Percentiles rank a stretch among this genome's conserved stretches.
Evolutionary conservation across 2,329 filamentous ascomycete species (phyloP).

Genomic region (Zasmidium cellare): DNA sequence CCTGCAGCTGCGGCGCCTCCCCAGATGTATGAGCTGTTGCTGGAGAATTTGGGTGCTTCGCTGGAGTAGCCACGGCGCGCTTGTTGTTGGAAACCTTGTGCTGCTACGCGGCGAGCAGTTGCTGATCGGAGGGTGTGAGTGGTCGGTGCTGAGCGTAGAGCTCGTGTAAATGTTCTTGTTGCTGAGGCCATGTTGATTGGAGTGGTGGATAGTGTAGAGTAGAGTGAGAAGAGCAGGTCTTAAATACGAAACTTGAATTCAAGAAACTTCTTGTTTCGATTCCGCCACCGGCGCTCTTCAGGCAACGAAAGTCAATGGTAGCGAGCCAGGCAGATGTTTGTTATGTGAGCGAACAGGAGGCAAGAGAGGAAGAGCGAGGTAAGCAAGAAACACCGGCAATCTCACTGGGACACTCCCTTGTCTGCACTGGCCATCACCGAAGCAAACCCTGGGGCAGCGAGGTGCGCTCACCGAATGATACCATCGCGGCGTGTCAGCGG

Average conservation of each 20-base stretch:
- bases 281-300: background rate
- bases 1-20: constrained; percentile 57
- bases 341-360: background rate
- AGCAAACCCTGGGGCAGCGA: background rate
- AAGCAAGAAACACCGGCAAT: background rate
- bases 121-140: constrained; percentile 57
- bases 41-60: constrained; percentile 25
- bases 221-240: background rate
- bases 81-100: constrained; percentile 69
- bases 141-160: constrained; percentile 43
- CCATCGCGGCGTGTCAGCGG: background rate
- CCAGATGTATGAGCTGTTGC: constrained; percentile 52
- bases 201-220: background rate
- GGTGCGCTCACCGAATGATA: background rate
- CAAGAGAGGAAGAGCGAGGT: background rate
- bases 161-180: constrained; percentile 41
- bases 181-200: constrained; percentile 38
- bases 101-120: constrained; percentile 57
- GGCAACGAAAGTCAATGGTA: background rate
- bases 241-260: too few relatives aligned
- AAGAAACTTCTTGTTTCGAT: too few relatives aligned
- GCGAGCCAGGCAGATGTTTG: background rate
- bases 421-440: constrained; percentile 2
- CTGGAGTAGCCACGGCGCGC: constrained; percentile 75
- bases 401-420: background rate